Percentiles rank a stretch among this genome's conserved stretches.
Conservation (phyloP, 495 filamentous ascomycete species). For the Halenospora varia region DNA sequence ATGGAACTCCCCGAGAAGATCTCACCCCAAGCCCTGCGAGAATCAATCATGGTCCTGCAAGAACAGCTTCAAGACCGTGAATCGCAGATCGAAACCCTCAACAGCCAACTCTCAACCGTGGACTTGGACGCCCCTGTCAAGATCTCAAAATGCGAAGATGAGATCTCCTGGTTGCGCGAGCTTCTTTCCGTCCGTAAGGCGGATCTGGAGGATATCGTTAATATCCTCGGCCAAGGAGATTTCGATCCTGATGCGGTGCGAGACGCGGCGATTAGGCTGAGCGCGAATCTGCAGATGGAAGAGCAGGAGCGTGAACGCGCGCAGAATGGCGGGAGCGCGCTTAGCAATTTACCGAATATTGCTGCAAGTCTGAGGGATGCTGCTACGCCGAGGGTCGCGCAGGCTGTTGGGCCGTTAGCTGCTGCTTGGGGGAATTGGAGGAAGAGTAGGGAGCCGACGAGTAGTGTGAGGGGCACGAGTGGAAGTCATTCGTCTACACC, state of each 20-base stretch:
- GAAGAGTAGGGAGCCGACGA: conserved; percentile 48
- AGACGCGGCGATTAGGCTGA: conserved; percentile 87
- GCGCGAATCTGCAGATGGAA: conserved; percentile 95
- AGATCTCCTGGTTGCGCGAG: conserved; percentile 93
- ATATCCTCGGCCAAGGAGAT: conserved; percentile 64
- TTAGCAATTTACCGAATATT: conserved; percentile 49
- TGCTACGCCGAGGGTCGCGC: conserved; percentile 71
- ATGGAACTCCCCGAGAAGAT: conserved; percentile 73
- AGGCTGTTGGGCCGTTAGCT: conserved; percentile 72
- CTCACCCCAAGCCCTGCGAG: conserved; percentile 87
- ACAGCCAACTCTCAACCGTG: conserved; percentile 55
- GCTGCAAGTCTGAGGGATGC: conserved; percentile 51
- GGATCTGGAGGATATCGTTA: conserved; percentile 89
- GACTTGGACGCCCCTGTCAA: conserved; percentile 73
- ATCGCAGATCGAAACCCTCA: conserved; percentile 82
- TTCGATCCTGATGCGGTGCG: conserved; percentile 74
- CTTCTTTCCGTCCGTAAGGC: conserved; percentile 85
- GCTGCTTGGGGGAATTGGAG: conserved; percentile 86
- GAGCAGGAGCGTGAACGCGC: conserved; percentile 86
- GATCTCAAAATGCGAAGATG: conserved; percentile 84
- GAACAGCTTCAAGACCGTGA: conserved; percentile 95
- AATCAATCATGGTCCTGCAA: conserved; percentile 93
- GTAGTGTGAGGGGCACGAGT: conserved; percentile 29
- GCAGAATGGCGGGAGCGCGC: conserved; percentile 51
- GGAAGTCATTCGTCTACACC: conserved; percentile 33